Evolutionary conservation across 2,329 filamentous ascomycete species (phyloP), one percentile per base, ranked within the genome.

Genomic region (Phaeosphaeriaceae sp.): DNA sequence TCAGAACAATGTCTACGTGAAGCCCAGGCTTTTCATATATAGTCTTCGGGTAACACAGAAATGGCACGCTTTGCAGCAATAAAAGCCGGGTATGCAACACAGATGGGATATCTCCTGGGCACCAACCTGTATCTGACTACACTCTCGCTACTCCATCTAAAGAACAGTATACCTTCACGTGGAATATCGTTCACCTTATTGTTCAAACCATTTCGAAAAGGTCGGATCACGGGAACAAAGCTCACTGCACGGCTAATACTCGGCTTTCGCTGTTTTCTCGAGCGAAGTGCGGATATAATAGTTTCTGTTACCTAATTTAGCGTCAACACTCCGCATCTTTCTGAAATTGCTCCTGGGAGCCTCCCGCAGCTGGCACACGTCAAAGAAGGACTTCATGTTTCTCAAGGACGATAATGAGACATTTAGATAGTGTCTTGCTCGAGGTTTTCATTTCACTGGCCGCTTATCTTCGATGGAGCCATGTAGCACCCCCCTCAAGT

Each of bases 251-350:
- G 54, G 54, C 23, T 22, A 32, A 46, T n/a, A 17, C 26, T 57
- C 61, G 56, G 17, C 35, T 17, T 43, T 61, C 61, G 61, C 52
- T 53, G 49, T 54, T 26, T 22, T 24, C 49, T 64, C 59, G 59
- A 22, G 22, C 55, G 54, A 49, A 26, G 24, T 19, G 23, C 60
- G 60, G 63, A 6, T 9, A 44, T 23, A 13, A 24, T 0, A 17
- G 19, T 54, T 60, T 59, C 58, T 58, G 49, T 67, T 67, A 67
- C 63, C 57, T 67, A 67, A 67, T 62, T 50, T 58, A 65, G 65
- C 59, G 60, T 21, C 53, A 40, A 52, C 63, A 57, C 58, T 61
- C 65, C 48, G 54, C 58, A 49, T 42, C 30, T 23, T 52, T 56
- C 22, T 54, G n/a, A 48, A 43, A 52, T 54, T 49, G 22, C 43